Percentiles rank a stretch among this genome's conserved stretches.
Evolutionary conservation across 1,139 yeast species (phyloP).

Genomic region (Candida frijolesensis): DNA sequence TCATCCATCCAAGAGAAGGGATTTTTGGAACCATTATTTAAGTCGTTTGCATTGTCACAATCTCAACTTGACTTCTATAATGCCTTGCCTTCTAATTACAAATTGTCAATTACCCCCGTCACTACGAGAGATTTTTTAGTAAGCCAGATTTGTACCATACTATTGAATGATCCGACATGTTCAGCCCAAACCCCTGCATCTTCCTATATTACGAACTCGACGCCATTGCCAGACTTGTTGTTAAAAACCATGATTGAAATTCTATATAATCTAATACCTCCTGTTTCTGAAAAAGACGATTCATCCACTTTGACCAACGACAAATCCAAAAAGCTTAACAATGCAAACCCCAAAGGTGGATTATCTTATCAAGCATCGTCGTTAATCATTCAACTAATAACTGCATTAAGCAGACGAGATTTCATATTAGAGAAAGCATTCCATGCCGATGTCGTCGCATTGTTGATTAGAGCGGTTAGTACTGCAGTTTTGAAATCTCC

Average conservation of each 20-base stretch:
- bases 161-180: constrained; percentile 12
- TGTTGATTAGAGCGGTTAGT: constrained; percentile 55
- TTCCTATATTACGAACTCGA: constrained; percentile 6
- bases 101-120: constrained; percentile 34
- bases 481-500: constrained; percentile 53
- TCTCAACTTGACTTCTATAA: constrained; percentile 31
- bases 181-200: constrained; percentile 1
- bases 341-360: constrained; percentile 44
- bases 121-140: constrained; percentile 67
- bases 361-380: constrained; percentile 64
- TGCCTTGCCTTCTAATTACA: constrained; percentile 51
- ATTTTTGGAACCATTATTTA: constrained; percentile 38
- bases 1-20: constrained; percentile 47
- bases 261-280: constrained; percentile 60
- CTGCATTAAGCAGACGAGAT: constrained; percentile 41
- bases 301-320: constrained; percentile 21
- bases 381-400: constrained; percentile 55
- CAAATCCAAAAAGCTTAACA: constrained; percentile 29
- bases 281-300: constrained; percentile 27
- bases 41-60: constrained; percentile 36
- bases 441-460: constrained; percentile 61
- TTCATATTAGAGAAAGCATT: constrained; percentile 46
- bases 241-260: constrained; percentile 50
- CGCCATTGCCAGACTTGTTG: constrained; percentile 12
- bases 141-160: constrained; percentile 46